These are phyloP conservation scores for Aciculoconidium aculeatum DNA, from an alignment of 805 yeast genomes.

Conservation along the genomic window DNA sequence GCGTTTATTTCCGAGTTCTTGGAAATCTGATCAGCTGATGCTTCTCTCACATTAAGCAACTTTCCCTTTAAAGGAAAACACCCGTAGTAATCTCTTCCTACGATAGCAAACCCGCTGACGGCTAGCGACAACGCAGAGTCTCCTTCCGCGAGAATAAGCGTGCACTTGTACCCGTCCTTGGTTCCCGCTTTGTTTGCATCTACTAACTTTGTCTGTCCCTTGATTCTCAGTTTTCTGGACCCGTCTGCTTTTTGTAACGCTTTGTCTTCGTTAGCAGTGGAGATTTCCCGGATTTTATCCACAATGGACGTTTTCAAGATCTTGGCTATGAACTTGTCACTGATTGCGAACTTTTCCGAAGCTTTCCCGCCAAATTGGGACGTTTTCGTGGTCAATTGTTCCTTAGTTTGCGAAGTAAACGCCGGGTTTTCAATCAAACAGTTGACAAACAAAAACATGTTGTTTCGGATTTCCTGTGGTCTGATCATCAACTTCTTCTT, in stretches of 20 bases:
- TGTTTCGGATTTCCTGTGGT: slow-evolving; percentile 83
- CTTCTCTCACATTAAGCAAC: slow-evolving; percentile 91
- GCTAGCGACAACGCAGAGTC: slow-evolving; percentile 93
- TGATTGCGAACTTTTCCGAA: slow-evolving; percentile 51
- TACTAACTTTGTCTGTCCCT: slow-evolving; percentile 82
- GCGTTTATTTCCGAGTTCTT: slow-evolving; percentile 95
- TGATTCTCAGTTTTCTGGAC: slow-evolving; percentile 71
- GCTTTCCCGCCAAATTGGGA: slow-evolving; percentile 81
- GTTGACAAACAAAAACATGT: slow-evolving; percentile 86
- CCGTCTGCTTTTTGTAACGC: slow-evolving; percentile 90
- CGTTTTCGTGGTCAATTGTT: slow-evolving; percentile 84
- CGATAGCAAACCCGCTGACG: slow-evolving; percentile 87
- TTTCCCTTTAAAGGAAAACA: slow-evolving; percentile 96
- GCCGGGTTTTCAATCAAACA: slow-evolving; percentile 95
- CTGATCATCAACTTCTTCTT: slow-evolving; percentile 65
- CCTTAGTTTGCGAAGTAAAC: slow-evolving; percentile 95
- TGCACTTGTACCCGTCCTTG: slow-evolving; percentile 83
- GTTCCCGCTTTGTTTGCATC: slow-evolving; percentile 98
- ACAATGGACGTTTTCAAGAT: slow-evolving; percentile 58
- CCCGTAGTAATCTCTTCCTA: slow-evolving; percentile 92
- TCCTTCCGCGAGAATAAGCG: slow-evolving; percentile 92
- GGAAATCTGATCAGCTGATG: slow-evolving; percentile 89
- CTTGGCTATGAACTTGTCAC: slow-evolving; percentile 70
- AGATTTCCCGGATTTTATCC: slow-evolving; percentile 77
- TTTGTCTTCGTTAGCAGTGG: slow-evolving; percentile 83